Base-by-base conservation (phyloP, 2,329 filamentous ascomycete genomes). In the Knoxdaviesia capensis region DNA sequence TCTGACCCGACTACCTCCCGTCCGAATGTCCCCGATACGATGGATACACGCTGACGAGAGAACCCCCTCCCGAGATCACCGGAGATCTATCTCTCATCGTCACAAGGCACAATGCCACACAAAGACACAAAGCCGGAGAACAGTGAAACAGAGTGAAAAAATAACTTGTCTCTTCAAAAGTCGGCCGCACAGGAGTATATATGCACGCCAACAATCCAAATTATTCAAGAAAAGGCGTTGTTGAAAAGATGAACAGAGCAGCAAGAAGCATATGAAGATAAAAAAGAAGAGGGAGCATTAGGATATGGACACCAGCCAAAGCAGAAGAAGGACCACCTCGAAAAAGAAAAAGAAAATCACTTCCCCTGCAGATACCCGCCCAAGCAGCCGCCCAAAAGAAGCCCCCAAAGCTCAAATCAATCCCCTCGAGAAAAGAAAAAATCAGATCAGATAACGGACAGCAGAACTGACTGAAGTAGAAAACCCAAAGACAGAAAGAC, bases 401-500 rank as follows among this genome's bases (percentile, higher is more conserved):
- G 36, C 11, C 20, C 20, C 2, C 20, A 20, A 20, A 20, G 3
- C 20, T 20, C 20, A 9, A 39, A 34, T 28, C 9, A 28, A 7
- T 34, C 6, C 4, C 31, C 8, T 10, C 36, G 31, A 10, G 8
- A 9, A 34, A 38, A 31, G 33, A 34, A 38, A 9, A 38, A 7
- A 38, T 5, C 10, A 34, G 6, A 34, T 34, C 8, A 11, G 10
- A 34, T 28, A 20, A 28, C 29, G n/a, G 31, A 40, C 30, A 29
- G 31, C 32, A 40, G 34, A 39, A 37, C 37, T 6, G 31, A 39
- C 31, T 35, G n/a, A 40, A 34, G 11, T 11, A 39, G 35, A 42
- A 41, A 40, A 40, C 37, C 41, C 20, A n/a, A 37, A 42, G 8
- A 41, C 35, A 42, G 31, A 31, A 45, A 45, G 35, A 46, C 38